A percentile compares a stretch with the other conserved stretches of the same genome.
phyloP scores from a whole-genome alignment of 768 basidiomycete genomes.

The Glaciozyma antarctica region DNA sequence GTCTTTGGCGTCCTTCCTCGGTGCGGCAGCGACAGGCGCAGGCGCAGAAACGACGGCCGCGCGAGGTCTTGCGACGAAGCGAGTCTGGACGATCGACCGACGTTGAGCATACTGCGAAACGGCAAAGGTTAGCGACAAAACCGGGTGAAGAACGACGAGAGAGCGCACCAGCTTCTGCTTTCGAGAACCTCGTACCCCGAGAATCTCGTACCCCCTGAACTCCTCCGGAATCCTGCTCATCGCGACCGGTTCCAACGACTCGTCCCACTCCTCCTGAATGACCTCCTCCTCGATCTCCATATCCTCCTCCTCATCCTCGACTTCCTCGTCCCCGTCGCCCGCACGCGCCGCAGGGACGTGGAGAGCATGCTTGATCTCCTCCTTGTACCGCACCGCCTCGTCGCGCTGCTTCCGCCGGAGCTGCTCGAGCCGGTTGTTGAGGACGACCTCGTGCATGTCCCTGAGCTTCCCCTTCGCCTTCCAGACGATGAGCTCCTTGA shows the following conservation, averaged over 20 bases:
- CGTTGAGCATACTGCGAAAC: constrained; percentile 61
- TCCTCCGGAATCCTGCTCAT: constrained; percentile 47
- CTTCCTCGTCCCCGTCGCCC: constrained; percentile 3
- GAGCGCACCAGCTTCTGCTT: constrained; percentile 53
- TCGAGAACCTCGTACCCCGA: constrained; percentile 55
- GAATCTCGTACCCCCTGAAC: constrained; percentile 69
- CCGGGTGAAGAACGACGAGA: neutral
- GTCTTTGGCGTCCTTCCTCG: constrained; percentile 35
- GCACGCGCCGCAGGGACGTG: constrained; percentile 51
- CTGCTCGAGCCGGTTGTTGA: constrained; percentile 90
- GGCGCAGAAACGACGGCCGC: constrained; percentile 41
- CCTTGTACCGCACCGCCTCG: constrained; percentile 86
- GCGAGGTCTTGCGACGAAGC: constrained; percentile 66
- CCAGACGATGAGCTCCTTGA: constrained; percentile 89
- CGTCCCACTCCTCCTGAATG: constrained; percentile 46
- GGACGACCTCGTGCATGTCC: constrained; percentile 86
- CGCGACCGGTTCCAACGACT: constrained; percentile 15
- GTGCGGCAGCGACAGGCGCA: constrained; percentile 40
- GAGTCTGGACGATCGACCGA: constrained; percentile 67
- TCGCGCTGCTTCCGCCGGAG: constrained; percentile 91
- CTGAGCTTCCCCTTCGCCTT: constrained; percentile 97
- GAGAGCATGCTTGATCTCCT: constrained; percentile 52
- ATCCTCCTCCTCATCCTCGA: constrained; percentile 43
- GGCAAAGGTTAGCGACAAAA: neutral
- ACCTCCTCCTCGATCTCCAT: constrained; percentile 67